Conservation (phyloP, 306 rosid genomes). For the Astragalus glycyphyllos region DNA sequence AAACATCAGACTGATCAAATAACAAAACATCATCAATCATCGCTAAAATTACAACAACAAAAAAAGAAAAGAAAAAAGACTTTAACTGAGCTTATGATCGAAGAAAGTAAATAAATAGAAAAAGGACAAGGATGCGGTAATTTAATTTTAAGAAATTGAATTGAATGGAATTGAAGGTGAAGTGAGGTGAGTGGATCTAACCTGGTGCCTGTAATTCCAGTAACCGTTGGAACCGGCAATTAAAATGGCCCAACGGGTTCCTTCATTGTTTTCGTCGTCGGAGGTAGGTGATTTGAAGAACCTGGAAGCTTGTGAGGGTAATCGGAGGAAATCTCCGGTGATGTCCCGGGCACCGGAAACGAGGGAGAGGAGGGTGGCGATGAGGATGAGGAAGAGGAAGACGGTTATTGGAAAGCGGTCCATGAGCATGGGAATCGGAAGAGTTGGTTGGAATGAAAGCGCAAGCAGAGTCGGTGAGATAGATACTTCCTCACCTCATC, state of each 20-base stretch:
- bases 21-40: not conserved
- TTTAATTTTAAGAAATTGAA: not conserved
- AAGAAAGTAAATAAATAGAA: not conserved
- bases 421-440: constrained; percentile 41
- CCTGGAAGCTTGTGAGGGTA: constrained; percentile 75
- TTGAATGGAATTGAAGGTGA: not conserved
- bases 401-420: constrained; percentile 31
- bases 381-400: constrained; percentile 44
- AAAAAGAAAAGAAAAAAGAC: not conserved
- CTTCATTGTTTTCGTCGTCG: constrained; percentile 43
- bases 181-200: not conserved
- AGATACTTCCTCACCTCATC: not conserved
- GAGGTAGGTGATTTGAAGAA: constrained; percentile 51
- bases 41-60: not conserved
- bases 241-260: constrained; percentile 89
- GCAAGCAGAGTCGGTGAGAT: not conserved
- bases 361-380: constrained; percentile 38
- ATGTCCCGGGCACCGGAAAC: constrained; percentile 53
- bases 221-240: constrained; percentile 95
- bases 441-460: not conserved
- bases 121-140: not conserved
- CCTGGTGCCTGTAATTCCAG: constrained; percentile 99
- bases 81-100: not conserved
- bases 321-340: constrained; percentile 58
- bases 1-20: constrained; percentile 75